Base-by-base conservation (phyloP, 768 basidiomycete genomes). In the Kockovaella imperatae region DNA sequence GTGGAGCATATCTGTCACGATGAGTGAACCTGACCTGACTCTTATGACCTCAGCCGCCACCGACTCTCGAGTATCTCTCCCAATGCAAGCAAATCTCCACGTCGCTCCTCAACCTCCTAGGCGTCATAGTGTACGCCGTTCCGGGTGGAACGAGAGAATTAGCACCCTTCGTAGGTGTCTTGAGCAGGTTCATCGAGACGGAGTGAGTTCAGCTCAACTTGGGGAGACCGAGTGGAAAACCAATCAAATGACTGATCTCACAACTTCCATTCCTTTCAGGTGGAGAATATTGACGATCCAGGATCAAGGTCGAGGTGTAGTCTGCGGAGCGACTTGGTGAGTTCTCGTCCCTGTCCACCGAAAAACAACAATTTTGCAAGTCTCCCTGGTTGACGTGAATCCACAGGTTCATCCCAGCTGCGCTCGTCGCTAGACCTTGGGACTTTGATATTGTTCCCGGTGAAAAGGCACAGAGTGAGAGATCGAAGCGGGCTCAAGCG, bases 351-450 rank as follows among this genome's bases (percentile, higher is more conserved):
- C 42, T 10, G 34, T 5, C 3, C 25, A 18, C 47, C 21, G 26
- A 10, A 38, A 15, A 7, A 23, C 17, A 6, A 26, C 23, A 28
- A 36, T 25, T 38, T 46, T 28, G 44, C n/a, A 21, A 32, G 17
- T 18, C n/a, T 15, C 20, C 32, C 31, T 11, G 36, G 36, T 11
- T 8, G 21, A 11, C 36, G 10, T 8, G 21, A 10, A 11, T 6
- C 23, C 8, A 14, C 39, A 58, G 56, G 56, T 58, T 58, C 38
- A 54, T 58, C 14, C 56, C 56, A 11, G 56, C 56, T 10, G 56
- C 56, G 6, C 26, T 58, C 14, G 53, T 54, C 7, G 56, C 56
- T 26, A 48, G 56, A 21, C 53, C 56, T 4, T 58, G 56, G 56
- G 56, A 58, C 28, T 58, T 58, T 49, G 52, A 42, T 7, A n/a